Percentiles rank a stretch among this genome's conserved stretches.
Conservation (phyloP, 2,329 filamentous ascomycete genomes). For the Helminthosporium solani region DNA sequence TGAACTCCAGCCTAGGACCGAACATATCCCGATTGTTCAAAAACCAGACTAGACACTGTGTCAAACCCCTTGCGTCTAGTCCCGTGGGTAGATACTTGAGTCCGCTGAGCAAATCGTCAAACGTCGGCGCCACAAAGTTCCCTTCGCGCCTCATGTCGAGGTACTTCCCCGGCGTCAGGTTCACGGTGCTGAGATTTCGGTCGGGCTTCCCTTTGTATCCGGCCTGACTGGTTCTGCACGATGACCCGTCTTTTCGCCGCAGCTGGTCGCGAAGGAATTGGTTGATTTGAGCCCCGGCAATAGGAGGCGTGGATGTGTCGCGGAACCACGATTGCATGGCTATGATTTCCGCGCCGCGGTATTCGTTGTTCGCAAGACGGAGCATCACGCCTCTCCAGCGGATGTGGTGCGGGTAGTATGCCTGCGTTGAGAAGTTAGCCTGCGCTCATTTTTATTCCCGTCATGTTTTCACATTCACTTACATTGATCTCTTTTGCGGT, state of each 20-base stretch:
- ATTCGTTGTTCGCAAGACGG: slow-evolving; percentile 24
- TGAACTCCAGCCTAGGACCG: slow-evolving; percentile 23
- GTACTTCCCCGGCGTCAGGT: slow-evolving; percentile 8
- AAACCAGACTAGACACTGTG: slow-evolving; percentile 26
- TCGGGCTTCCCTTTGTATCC: slow-evolving; percentile 14
- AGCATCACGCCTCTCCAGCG: slow-evolving; percentile 24
- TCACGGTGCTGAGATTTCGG: slow-evolving; percentile 13
- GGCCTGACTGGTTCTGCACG: slow-evolving; percentile 9
- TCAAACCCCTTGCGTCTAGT: slow-evolving; percentile 21
- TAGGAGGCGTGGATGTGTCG: slow-evolving; percentile 5
- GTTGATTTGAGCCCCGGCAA: slow-evolving; percentile 11
- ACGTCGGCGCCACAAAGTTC: slow-evolving; percentile 17
- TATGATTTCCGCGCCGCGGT: slow-evolving; percentile 19
- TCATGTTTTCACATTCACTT: background rate
- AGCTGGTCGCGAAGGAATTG: slow-evolving; percentile 16
- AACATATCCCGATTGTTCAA: slow-evolving; percentile 15
- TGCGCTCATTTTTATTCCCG: background rate
- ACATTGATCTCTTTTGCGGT: slow-evolving; percentile 26
- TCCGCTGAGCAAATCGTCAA: slow-evolving; percentile 22
- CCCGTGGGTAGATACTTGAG: slow-evolving; percentile 20
- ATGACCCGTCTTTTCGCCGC: slow-evolving; percentile 6
- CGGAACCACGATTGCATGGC: slow-evolving; percentile 28
- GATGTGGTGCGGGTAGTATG: slow-evolving; percentile 32
- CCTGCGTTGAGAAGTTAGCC: background rate
- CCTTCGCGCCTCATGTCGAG: slow-evolving; percentile 7